A percentile compares a stretch with the other conserved stretches of the same genome.
Conservation (phyloP, 2,329 filamentous ascomycete species). For the Dothistroma septosporum region DNA sequence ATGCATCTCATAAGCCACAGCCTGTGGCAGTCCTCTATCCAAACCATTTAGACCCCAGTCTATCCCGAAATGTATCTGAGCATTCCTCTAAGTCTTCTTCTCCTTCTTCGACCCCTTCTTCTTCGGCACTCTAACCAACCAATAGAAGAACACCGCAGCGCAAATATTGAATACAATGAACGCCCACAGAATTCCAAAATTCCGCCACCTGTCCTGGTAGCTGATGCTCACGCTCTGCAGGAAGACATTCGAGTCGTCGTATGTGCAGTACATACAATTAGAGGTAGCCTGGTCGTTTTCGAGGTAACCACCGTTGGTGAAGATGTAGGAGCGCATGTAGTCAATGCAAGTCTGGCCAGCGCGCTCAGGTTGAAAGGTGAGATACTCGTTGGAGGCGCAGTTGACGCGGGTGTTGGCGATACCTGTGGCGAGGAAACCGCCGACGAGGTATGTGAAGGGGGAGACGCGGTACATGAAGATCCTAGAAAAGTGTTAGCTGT, state of each 20-base stretch:
- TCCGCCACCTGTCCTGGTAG: slow-evolving; percentile 47
- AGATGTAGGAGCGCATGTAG: slow-evolving; percentile 38
- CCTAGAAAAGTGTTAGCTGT: slow-evolving; percentile 38
- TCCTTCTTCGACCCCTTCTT: slow-evolving; percentile 39
- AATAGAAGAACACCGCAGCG: slow-evolving; percentile 51
- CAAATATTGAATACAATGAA: slow-evolving; percentile 51
- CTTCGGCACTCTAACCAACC: slow-evolving; percentile 52
- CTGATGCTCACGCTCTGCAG: slow-evolving; percentile 40
- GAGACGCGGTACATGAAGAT: slow-evolving; percentile 73
- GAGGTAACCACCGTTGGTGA: slow-evolving; percentile 37
- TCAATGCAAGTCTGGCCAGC: slow-evolving; percentile 41
- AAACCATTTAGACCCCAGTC: not conserved
- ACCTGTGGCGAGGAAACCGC: slow-evolving; percentile 65
- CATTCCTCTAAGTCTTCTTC: slow-evolving; percentile 43
- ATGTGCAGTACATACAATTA: slow-evolving; percentile 41
- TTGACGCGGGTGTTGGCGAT: slow-evolving; percentile 62
- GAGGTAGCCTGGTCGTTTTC: slow-evolving; percentile 31
- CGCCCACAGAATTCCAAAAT: slow-evolving; percentile 52
- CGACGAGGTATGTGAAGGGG: slow-evolving; percentile 77
- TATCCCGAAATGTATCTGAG: slow-evolving; percentile 20
- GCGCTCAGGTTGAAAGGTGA: slow-evolving; percentile 59
- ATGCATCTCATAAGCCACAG: too few species aligned
- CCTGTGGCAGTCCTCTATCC: not conserved
- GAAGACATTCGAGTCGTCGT: slow-evolving; percentile 43
- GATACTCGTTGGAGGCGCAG: slow-evolving; percentile 67